Conservation (phyloP, 768 basidiomycete genomes). For the Chlorophyllum brunneum region DNA sequence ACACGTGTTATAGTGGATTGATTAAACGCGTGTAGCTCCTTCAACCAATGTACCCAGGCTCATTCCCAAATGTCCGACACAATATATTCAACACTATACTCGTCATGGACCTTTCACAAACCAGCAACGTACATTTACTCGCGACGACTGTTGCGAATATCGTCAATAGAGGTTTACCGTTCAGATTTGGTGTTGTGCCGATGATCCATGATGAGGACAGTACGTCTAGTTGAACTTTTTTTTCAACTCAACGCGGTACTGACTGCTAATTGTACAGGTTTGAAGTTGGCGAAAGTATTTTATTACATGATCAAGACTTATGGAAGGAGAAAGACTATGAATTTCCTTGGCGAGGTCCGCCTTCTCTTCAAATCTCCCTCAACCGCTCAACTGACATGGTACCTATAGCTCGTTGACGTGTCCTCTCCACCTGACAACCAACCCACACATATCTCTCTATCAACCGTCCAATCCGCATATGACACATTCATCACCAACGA, state of each 20-base stretch:
- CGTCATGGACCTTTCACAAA: conserved; percentile 73
- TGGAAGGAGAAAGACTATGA: conserved; percentile 60
- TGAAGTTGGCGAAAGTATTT: conserved; percentile 69
- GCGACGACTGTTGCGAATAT: conserved; percentile 61
- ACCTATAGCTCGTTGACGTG: background rate
- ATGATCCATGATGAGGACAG: conserved; percentile 49
- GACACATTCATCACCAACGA: conserved; percentile 28
- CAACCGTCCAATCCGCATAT: conserved; percentile 26
- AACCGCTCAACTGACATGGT: background rate
- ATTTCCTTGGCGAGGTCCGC: conserved; percentile 54
- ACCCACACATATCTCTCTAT: background rate
- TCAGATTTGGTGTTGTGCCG: conserved; percentile 87
- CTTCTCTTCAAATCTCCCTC: background rate
- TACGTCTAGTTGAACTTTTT: conserved; percentile 15
- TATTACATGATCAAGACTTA: conserved; percentile 61
- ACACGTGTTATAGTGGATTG: background rate
- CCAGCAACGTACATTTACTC: conserved; percentile 57
- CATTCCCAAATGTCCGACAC: conserved; percentile 64
- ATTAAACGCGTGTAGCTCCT: conserved; percentile 50
- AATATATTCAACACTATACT: conserved; percentile 87
- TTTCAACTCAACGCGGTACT: background rate
- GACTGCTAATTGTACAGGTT: conserved; percentile 35
- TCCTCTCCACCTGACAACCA: background rate
- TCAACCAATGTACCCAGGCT: conserved; percentile 75
- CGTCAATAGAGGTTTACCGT: conserved; percentile 68